These are phyloP conservation scores for Mollisiaceae sp. DNA, from an alignment of 2,329 filamentous ascomycete species.

Conservation along the genomic window DNA sequence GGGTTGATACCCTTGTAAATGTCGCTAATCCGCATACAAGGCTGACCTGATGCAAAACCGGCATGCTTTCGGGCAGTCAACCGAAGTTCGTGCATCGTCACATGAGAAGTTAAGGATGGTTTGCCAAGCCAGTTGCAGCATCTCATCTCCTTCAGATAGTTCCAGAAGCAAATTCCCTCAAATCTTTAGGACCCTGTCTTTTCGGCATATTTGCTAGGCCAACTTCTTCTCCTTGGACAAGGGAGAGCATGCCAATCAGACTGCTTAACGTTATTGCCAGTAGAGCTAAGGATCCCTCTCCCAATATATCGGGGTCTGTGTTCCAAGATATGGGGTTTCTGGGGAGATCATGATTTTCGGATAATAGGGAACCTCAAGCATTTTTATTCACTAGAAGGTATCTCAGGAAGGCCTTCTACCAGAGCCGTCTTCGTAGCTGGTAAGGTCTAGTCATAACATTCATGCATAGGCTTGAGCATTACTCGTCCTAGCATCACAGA, in stretches of 20 bases:
- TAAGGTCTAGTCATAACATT: neutral
- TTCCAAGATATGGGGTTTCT: conserved; percentile 5
- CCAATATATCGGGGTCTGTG: neutral
- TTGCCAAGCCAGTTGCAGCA: conserved; percentile 44
- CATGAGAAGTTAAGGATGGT: conserved; percentile 56
- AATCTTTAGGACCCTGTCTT: conserved; percentile 66
- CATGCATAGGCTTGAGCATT: neutral
- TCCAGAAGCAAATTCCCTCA: conserved; percentile 58
- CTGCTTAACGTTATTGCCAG: conserved; percentile 53
- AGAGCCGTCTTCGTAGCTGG: neutral
- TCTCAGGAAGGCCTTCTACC: neutral
- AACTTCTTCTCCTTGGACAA: conserved; percentile 62
- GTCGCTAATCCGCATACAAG: conserved; percentile 18
- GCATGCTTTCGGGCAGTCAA: conserved; percentile 62
- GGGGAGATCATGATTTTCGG: conserved; percentile 13
- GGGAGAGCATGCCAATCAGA: conserved; percentile 57
- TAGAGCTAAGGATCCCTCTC: conserved; percentile 51
- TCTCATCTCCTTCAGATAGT: conserved; percentile 43
- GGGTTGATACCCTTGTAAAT: conserved; percentile 43
- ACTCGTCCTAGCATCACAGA: neutral
- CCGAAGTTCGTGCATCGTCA: conserved; percentile 71
- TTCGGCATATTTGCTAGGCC: conserved; percentile 60
- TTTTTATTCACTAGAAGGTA: neutral
- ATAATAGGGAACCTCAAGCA: conserved; percentile 6
- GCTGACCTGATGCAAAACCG: conserved; percentile 59